Evolutionary conservation across 140 eudicot species (phyloP).

Genomic region (Anethum foeniculum): DNA sequence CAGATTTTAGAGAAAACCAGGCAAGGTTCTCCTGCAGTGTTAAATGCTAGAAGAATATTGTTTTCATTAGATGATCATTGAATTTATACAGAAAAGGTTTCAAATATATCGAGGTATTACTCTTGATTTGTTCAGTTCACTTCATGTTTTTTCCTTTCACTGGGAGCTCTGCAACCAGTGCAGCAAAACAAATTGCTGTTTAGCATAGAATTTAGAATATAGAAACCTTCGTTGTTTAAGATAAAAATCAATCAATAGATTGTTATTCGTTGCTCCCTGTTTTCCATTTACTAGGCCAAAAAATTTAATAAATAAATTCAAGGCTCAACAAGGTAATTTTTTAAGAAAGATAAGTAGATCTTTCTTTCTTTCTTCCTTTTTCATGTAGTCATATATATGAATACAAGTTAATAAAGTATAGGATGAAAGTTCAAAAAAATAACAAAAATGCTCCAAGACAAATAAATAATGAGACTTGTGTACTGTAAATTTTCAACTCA

Average conservation of each 20-base stretch:
- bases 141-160: background rate
- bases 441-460: no score
- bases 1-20: constrained; percentile 85
- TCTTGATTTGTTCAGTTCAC: background rate
- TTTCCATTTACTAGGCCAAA: background rate
- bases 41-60: constrained; percentile 65
- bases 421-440: background rate
- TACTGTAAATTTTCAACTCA: no score
- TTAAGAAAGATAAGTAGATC: background rate
- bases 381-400: background rate
- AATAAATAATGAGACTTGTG: no score
- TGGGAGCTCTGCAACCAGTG: background rate
- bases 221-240: background rate
- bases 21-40: constrained; percentile 81
- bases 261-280: no score
- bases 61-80: constrained; percentile 34
- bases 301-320: background rate
- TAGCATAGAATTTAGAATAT: background rate
- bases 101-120: background rate
- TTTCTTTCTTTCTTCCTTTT: no score
- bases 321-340: background rate
- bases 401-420: no score
- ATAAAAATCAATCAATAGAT: background rate
- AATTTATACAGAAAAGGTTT: constrained; percentile 7
- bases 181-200: background rate